Percentiles rank a stretch among this genome's conserved stretches.
Conservation (phyloP, 1,284 basidiomycete genomes). For the Veloboletus limbatus region DNA sequence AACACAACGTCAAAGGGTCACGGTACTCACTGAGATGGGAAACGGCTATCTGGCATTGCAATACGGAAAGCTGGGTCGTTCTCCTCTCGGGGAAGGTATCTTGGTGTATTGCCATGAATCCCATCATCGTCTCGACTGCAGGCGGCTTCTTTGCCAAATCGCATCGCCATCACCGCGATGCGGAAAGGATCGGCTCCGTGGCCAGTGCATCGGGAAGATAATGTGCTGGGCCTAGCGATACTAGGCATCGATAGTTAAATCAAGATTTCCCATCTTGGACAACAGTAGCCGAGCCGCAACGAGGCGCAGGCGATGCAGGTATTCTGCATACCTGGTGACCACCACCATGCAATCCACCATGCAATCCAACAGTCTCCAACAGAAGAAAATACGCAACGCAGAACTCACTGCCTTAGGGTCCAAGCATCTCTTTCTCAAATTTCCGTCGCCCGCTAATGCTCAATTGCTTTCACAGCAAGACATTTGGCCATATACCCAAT, state of each 20-base stretch:
- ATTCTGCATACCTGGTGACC: constrained; percentile 9
- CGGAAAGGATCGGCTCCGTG: no score
- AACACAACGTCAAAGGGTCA: no score
- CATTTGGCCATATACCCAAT: constrained; percentile 21
- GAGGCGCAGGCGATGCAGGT: background rate
- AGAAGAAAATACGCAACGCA: background rate
- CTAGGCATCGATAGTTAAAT: background rate
- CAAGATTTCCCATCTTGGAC: background rate
- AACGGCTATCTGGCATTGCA: no score
- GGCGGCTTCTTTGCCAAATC: no score
- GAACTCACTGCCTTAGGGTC: constrained; percentile 13
- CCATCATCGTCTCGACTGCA: no score
- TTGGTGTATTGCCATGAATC: no score
- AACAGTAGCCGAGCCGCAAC: no score
- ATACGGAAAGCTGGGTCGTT: no score
- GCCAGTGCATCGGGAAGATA: no score
- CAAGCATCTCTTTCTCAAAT: background rate
- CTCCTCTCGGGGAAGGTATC: no score
- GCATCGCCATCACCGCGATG: no score
- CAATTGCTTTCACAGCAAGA: constrained; percentile 7
- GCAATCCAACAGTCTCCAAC: background rate
- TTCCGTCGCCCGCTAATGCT: background rate
- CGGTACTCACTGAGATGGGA: no score
- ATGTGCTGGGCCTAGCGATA: background rate
- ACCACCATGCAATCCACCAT: constrained; percentile 27